Base-by-base conservation (phyloP, 2,329 filamentous ascomycete genomes). In the Penicillium paneum region DNA sequence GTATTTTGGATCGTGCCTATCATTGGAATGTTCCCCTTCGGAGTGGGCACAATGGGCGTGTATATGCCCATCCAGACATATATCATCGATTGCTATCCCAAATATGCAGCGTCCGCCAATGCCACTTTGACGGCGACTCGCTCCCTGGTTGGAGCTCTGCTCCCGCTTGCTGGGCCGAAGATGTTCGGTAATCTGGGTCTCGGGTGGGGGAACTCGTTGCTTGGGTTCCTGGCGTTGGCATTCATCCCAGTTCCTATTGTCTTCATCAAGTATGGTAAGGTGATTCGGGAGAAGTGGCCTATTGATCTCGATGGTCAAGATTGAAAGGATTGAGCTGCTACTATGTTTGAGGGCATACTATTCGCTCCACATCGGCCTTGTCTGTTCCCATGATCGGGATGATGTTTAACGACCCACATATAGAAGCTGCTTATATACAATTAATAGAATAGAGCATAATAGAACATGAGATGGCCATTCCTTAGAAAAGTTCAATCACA, bases 11-110 rank as follows among this genome's bases (percentile, higher is more conserved):
- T 85, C 26, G 74, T 83, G 13, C 81, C 82, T 0, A 83, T 86
- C 55, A 74, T 85, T 40, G 83, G 83, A 5, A 79, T 81, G 3
- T 73, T 76, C 2, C 72, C 83, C 8, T 81, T 83, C 29, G 79
- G 80, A 0, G 72, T 77, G 2, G 83, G 82, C 0, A 77, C 80
- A 15, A 83, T 83, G 53, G 62, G 65, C 2, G 56, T 70, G n/a
- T 81, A 82, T 35, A 62, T 69, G 66, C 81, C 81, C 31, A 78
- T 82, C 40, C 81, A 84, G 47, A 84, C 82, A 15, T 88, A 88
- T 60, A 74, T 86, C 8, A 80, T 88, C 19, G 83, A 87, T 56
- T 79, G 77, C 54, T 78, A 78, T 15, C 72, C 75, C 0, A 74
- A 70, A 10, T 67, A 72, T 49, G 78, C 79, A 0, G 79, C 79